Percentiles rank a stretch among this genome's conserved stretches.
phyloP scores from a whole-genome alignment of 1,284 basidiomycete species.

The Papiliotrema nemorosa region DNA sequence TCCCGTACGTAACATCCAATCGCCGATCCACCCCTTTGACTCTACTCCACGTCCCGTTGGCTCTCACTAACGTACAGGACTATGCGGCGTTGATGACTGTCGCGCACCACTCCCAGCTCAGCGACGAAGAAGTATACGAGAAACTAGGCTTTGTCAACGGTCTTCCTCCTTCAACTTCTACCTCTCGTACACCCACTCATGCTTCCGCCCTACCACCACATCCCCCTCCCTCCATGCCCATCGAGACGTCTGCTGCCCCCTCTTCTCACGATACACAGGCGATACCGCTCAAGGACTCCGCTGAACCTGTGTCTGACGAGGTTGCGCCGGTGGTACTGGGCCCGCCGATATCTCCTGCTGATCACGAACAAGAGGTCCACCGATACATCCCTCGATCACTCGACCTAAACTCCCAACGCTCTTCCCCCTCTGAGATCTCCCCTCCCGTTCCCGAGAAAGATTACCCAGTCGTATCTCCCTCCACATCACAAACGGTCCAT shows the following conservation, averaged over 20 bases:
- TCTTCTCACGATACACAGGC: no score
- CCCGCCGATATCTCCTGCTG: background rate
- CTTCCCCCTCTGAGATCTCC: background rate
- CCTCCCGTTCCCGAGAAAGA: conserved; percentile 1
- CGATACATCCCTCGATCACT: background rate
- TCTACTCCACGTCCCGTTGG: background rate
- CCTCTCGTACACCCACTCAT: background rate
- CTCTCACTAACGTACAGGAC: conserved; percentile 10
- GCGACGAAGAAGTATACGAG: conserved; percentile 18
- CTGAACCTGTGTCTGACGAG: no score
- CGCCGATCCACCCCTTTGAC: background rate
- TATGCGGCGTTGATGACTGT: conserved; percentile 25
- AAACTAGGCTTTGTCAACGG: conserved; percentile 10
- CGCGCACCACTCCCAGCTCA: conserved; percentile 14
- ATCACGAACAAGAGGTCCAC: background rate
- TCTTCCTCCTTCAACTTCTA: no score
- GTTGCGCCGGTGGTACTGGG: no score
- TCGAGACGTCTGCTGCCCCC: no score
- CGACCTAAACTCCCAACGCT: background rate
- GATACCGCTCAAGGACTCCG: no score
- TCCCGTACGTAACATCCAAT: conserved; percentile 13
- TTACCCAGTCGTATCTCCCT: background rate
- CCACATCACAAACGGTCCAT: background rate
- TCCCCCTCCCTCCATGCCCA: background rate
- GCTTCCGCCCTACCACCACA: no score